Evolutionary conservation across 1,284 basidiomycete species (phyloP).

Genomic region (Xerocomus nothofagi): DNA sequence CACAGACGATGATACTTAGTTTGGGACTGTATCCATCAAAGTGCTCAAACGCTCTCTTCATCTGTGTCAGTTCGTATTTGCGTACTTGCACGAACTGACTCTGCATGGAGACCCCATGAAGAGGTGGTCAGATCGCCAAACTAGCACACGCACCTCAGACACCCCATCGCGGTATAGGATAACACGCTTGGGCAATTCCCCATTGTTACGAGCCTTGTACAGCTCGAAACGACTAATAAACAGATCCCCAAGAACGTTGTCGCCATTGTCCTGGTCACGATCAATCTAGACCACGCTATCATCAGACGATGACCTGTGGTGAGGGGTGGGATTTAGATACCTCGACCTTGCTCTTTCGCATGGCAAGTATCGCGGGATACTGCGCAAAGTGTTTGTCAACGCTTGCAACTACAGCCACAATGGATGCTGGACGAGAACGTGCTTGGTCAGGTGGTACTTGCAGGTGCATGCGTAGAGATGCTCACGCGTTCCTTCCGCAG

Average conservation of each 20-base stretch:
- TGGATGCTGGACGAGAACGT: constrained; percentile 46
- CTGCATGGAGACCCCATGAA: constrained; percentile 35
- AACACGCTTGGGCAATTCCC: constrained; percentile 56
- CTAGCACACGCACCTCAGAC: constrained; percentile 53
- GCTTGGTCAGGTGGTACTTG: neutral
- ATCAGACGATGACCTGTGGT: neutral
- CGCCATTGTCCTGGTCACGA: constrained; percentile 41
- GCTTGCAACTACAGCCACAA: constrained; percentile 76
- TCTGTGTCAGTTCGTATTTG: constrained; percentile 54
- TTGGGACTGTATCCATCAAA: constrained; percentile 58
- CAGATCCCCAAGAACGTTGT: constrained; percentile 52
- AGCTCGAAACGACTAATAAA: constrained; percentile 63
- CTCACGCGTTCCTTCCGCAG: constrained; percentile 53
- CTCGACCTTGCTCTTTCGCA: constrained; percentile 67
- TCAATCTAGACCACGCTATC: constrained; percentile 52
- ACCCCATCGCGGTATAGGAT: constrained; percentile 76
- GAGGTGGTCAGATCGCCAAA: neutral
- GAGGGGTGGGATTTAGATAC: constrained; percentile 37
- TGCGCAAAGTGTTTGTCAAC: constrained; percentile 65
- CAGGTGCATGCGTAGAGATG: neutral
- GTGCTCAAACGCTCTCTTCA: constrained; percentile 57
- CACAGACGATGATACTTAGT: constrained; percentile 72
- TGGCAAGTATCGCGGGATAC: constrained; percentile 65
- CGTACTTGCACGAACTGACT: constrained; percentile 67
- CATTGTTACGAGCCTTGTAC: constrained; percentile 53